These are phyloP conservation scores for Physocladia obscura DNA, from an alignment of 192 early-diverging fungal species.

Conservation along the genomic window DNA sequence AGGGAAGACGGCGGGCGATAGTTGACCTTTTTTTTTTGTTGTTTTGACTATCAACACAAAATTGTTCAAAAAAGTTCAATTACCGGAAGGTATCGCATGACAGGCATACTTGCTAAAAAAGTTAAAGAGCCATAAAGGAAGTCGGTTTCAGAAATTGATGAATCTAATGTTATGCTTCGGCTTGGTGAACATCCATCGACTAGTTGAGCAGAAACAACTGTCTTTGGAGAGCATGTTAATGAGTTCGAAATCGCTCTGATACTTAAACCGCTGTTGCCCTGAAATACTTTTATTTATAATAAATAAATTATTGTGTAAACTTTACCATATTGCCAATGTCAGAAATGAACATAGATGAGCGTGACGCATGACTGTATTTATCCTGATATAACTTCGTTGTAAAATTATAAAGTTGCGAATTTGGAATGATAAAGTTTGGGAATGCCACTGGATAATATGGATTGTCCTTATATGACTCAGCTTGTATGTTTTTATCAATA, in stretches of 20 bases:
- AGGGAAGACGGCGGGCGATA: conserved; percentile 28
- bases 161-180: not conserved
- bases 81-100: conserved; percentile 22
- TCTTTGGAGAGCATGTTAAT: not conserved
- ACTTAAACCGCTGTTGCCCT: not conserved
- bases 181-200: conserved; percentile 19
- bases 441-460: conserved; percentile 4
- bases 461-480: conserved; percentile 5
- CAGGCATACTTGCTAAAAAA: not conserved
- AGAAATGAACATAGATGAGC: too few relatives aligned
- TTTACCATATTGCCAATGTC: too few relatives aligned
- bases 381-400: too few relatives aligned
- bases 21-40: conserved; percentile 36
- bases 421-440: not conserved
- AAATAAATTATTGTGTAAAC: too few relatives aligned
- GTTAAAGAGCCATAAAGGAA: not conserved
- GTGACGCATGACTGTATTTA: too few relatives aligned
- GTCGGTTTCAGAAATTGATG: conserved; percentile 1
- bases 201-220: not conserved
- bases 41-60: too few relatives aligned
- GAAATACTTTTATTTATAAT: too few relatives aligned
- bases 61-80: too few relatives aligned
- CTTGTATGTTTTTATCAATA: not conserved
- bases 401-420: conserved; percentile 1
- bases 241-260: not conserved